Percentiles rank a stretch among this genome's conserved stretches.
These are phyloP conservation scores for Candida railenensis DNA, from an alignment of 805 yeast species.

Conservation along the genomic window DNA sequence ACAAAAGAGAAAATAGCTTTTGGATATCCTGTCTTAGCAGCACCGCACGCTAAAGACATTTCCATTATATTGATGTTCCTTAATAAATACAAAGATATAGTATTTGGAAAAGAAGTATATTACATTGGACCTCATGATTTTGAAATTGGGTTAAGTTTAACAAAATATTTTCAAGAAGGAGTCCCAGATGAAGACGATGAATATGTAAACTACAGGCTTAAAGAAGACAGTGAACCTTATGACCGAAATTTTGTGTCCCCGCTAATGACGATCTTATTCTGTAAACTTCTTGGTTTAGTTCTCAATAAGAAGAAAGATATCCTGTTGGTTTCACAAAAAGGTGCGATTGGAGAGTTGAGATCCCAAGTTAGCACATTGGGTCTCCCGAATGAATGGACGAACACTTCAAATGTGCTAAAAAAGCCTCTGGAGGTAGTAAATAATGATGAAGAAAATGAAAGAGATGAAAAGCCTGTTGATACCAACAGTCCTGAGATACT, in stretches of 20 bases:
- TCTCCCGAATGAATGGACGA: slow-evolving; percentile 41
- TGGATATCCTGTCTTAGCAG: slow-evolving; percentile 27
- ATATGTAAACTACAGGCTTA: not conserved
- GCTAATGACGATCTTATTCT: slow-evolving; percentile 32
- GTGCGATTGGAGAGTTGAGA: slow-evolving; percentile 36
- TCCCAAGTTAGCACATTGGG: slow-evolving; percentile 26
- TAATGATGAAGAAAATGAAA: not conserved
- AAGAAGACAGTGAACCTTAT: slow-evolving; percentile 3
- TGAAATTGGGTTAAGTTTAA: slow-evolving; percentile 33
- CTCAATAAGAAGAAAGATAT: slow-evolving; percentile 37
- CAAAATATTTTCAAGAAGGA: slow-evolving; percentile 3
- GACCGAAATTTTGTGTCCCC: slow-evolving; percentile 19
- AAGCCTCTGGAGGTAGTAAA: not conserved
- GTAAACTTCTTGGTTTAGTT: slow-evolving; percentile 29
- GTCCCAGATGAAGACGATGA: not conserved
- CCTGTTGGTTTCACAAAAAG: slow-evolving; percentile 17
- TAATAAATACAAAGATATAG: slow-evolving; percentile 26
- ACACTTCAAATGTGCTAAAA: slow-evolving; percentile 10
- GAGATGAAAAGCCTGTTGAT: slow-evolving; percentile 20
- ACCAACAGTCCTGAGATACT: slow-evolving; percentile 19
- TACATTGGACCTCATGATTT: slow-evolving; percentile 37
- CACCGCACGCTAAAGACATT: slow-evolving; percentile 33
- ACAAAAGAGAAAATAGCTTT: slow-evolving; percentile 28
- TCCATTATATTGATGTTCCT: slow-evolving; percentile 30
- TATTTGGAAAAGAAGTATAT: slow-evolving; percentile 14